These are phyloP conservation scores for Microstegium vimineum DNA, from an alignment of 176 grass and related monocot species.

Conservation along the genomic window DNA sequence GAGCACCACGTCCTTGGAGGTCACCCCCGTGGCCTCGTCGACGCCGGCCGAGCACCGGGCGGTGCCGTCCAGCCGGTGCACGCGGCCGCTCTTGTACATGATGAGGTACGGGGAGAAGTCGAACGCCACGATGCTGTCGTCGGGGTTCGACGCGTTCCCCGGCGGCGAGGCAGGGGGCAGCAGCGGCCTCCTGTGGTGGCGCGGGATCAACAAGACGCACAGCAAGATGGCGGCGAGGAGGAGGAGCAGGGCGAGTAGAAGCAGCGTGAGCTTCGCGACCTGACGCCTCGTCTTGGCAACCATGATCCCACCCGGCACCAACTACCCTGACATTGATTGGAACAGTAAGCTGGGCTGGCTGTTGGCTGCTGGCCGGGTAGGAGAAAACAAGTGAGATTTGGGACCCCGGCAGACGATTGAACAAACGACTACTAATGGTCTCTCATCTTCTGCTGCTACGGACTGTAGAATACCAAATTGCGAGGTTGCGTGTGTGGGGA, in stretches of 20 bases:
- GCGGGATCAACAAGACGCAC: constrained; percentile 29
- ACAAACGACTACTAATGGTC: neutral
- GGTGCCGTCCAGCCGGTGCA: constrained; percentile 44
- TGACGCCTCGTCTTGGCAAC: constrained; percentile 25
- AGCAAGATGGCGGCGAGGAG: constrained; percentile 31
- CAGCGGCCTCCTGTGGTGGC: constrained; percentile 2
- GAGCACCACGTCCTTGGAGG: constrained; percentile 62
- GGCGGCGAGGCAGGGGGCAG: constrained; percentile 11
- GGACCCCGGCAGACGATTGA: neutral
- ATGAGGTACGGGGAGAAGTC: constrained; percentile 65
- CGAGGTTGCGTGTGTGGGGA: neutral
- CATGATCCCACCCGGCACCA: constrained; percentile 24
- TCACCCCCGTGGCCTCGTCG: constrained; percentile 43
- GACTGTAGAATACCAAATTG: no score
- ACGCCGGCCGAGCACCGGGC: constrained; percentile 28
- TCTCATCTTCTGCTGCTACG: no score
- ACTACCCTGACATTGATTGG: constrained; percentile 1
- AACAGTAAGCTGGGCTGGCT: neutral
- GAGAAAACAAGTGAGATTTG: constrained; percentile 11
- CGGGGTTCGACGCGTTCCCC: constrained; percentile 38
- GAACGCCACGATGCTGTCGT: constrained; percentile 52
- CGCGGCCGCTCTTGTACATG: constrained; percentile 62
- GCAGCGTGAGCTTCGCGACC: constrained; percentile 27
- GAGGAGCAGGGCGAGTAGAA: constrained; percentile 2
- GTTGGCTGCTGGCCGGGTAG: neutral